A percentile compares a stretch with the other conserved stretches of the same genome.
Conservation (phyloP, 495 filamentous ascomycete species). For the Amphirosellinia nigrospora region DNA sequence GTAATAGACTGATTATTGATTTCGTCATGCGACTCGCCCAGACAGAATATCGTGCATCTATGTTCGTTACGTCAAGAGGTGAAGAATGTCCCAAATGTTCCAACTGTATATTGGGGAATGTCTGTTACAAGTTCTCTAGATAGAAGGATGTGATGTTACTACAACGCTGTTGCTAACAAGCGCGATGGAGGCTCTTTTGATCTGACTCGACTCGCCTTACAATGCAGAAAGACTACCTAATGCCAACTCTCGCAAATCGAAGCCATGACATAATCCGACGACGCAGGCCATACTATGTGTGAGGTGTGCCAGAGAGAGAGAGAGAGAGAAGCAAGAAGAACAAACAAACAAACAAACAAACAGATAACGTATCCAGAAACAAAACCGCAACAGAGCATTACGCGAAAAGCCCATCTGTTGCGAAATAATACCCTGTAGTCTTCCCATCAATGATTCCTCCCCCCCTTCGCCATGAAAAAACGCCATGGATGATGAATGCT, state of each 20-base stretch:
- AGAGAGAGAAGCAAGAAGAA: too few relatives aligned
- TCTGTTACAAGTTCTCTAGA: conserved; percentile 4
- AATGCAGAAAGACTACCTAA: conserved; percentile 9
- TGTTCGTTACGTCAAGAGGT: background rate
- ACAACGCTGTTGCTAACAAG: conserved; percentile 13
- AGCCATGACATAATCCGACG: too few relatives aligned
- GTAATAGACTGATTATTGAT: background rate
- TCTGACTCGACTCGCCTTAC: conserved; percentile 5
- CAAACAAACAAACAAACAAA: too few relatives aligned
- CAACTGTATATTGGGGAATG: background rate
- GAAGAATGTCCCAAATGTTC: background rate
- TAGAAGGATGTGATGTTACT: conserved; percentile 6
- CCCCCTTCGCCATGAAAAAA: conserved; percentile 21
- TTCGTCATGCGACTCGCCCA: background rate
- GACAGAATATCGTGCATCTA: background rate
- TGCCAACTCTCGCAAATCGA: too few relatives aligned
- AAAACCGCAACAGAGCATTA: conserved; percentile 15
- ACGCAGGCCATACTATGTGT: too few relatives aligned
- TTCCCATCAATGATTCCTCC: conserved; percentile 15
- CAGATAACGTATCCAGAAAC: background rate
- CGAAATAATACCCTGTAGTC: conserved; percentile 3
- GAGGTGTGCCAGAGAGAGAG: background rate
- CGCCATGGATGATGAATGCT: conserved; percentile 26
- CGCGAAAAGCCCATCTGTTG: background rate
- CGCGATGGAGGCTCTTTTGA: background rate